These are phyloP conservation scores for Candida stauntonica DNA, from an alignment of 805 yeast genomes.

Conservation along the genomic window DNA sequence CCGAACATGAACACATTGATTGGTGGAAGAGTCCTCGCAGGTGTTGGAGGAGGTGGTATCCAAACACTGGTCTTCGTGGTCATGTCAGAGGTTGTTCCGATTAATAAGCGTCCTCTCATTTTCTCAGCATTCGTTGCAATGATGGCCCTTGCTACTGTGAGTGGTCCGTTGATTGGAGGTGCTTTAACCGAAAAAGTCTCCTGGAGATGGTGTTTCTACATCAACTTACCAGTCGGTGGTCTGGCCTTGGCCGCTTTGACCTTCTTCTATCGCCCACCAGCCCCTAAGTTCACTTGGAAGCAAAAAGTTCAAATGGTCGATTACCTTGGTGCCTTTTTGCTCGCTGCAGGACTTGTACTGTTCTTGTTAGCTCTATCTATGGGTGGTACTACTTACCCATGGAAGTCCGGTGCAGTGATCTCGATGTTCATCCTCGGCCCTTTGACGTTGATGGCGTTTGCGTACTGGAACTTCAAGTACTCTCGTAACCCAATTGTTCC, in stretches of 20 bases:
- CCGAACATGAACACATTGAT: conserved; percentile 54
- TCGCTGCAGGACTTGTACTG: conserved; percentile 39
- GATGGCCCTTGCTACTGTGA: conserved; percentile 46
- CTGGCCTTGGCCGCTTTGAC: conserved; percentile 36
- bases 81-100: conserved; percentile 44
- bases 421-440: conserved; percentile 5
- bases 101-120: conserved; percentile 24
- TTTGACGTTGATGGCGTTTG: neutral
- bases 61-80: conserved; percentile 54
- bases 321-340: conserved; percentile 41
- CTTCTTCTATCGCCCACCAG: conserved; percentile 35
- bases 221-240: conserved; percentile 57
- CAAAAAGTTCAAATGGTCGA: conserved; percentile 42
- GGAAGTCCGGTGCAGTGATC: conserved; percentile 10
- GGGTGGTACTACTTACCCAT: conserved; percentile 39
- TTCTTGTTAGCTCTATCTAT: conserved; percentile 45
- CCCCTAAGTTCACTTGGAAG: conserved; percentile 33
- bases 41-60: conserved; percentile 71
- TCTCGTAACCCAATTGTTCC: conserved; percentile 16
- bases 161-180: conserved; percentile 68
- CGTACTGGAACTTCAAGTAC: conserved; percentile 4
- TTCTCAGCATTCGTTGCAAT: conserved; percentile 23
- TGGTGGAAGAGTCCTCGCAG: conserved; percentile 67
- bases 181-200: conserved; percentile 51
- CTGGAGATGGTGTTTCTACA: conserved; percentile 73